A percentile compares a stretch with the other conserved stretches of the same genome.
These are phyloP conservation scores for Globisporangium megalacanthum DNA, from an alignment of 352 stramenopile species.

Conservation along the genomic window DNA sequence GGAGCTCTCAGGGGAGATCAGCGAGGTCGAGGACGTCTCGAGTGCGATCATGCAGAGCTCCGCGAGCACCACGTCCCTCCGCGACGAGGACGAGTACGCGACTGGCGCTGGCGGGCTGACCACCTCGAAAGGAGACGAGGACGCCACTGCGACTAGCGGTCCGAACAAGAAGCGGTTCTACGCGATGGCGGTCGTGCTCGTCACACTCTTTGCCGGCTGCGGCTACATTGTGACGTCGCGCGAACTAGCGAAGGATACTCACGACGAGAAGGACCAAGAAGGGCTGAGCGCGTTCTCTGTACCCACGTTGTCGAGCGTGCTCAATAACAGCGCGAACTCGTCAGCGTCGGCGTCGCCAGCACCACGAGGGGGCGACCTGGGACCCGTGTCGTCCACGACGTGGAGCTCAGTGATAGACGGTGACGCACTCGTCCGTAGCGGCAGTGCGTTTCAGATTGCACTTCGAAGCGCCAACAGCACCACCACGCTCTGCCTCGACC, in stretches of 20 bases:
- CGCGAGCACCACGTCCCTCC: constrained; percentile 4
- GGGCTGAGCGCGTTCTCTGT: neutral
- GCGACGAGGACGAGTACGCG: constrained; percentile 9
- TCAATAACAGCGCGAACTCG: neutral
- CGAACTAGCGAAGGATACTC: neutral
- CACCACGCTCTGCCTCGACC: constrained; percentile 6
- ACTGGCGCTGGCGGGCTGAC: neutral
- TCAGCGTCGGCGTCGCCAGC: neutral
- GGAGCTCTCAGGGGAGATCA: constrained; percentile 11
- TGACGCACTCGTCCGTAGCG: constrained; percentile 2
- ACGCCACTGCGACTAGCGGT: neutral
- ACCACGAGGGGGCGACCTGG: neutral
- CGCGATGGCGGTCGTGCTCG: constrained; percentile 1
- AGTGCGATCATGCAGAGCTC: constrained; percentile 12
- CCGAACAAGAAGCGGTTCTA: constrained; percentile 4
- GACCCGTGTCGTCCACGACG: neutral
- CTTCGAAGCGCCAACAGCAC: neutral
- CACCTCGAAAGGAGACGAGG: neutral
- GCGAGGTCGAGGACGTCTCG: constrained; percentile 11
- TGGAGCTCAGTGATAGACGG: neutral
- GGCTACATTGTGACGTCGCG: constrained; percentile 1
- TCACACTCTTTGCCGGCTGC: constrained; percentile 9
- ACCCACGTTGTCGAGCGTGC: neutral
- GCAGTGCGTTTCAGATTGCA: constrained; percentile 6
- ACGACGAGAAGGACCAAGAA: neutral